A percentile compares a stretch with the other conserved stretches of the same genome.
phyloP scores from a whole-genome alignment of 768 basidiomycete species.

The Tricholoma sp. region DNA sequence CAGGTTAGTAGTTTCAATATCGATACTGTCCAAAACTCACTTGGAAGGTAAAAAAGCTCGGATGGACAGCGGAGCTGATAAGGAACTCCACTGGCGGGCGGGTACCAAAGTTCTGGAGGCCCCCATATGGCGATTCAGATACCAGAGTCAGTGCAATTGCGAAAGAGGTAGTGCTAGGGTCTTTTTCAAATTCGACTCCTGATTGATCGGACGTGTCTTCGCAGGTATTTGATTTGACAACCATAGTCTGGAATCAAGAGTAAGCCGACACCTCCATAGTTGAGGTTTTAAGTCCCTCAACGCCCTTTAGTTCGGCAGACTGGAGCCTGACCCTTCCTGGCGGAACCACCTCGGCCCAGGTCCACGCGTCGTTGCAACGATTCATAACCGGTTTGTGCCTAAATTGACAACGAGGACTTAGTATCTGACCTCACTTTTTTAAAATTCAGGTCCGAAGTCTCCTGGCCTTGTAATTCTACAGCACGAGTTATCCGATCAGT shows the following conservation, averaged over 20 bases:
- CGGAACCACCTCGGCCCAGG: slow-evolving; percentile 38
- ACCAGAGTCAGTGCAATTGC: slow-evolving; percentile 83
- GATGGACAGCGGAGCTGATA: slow-evolving; percentile 78
- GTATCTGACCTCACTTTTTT: neutral
- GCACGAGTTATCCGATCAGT: slow-evolving; percentile 66
- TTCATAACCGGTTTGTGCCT: slow-evolving; percentile 51
- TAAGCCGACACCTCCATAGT: slow-evolving; percentile 25
- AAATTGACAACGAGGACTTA: neutral
- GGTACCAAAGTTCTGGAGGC: slow-evolving; percentile 73
- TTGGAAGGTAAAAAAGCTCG: slow-evolving; percentile 39
- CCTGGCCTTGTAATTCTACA: slow-evolving; percentile 82
- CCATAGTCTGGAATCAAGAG: slow-evolving; percentile 93
- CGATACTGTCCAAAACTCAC: neutral
- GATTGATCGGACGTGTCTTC: neutral
- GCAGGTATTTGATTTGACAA: slow-evolving; percentile 68
- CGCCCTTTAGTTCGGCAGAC: slow-evolving; percentile 55
- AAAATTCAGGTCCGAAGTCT: slow-evolving; percentile 49
- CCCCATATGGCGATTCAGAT: slow-evolving; percentile 84
- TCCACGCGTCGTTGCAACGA: slow-evolving; percentile 44
- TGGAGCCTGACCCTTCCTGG: slow-evolving; percentile 53
- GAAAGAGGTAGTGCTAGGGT: slow-evolving; percentile 47
- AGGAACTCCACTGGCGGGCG: slow-evolving; percentile 78
- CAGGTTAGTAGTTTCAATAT: slow-evolving; percentile 34
- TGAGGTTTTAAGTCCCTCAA: neutral
- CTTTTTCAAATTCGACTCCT: neutral